Conservation (phyloP, 2,329 filamentous ascomycete species). For the Claviceps sp. region DNA sequence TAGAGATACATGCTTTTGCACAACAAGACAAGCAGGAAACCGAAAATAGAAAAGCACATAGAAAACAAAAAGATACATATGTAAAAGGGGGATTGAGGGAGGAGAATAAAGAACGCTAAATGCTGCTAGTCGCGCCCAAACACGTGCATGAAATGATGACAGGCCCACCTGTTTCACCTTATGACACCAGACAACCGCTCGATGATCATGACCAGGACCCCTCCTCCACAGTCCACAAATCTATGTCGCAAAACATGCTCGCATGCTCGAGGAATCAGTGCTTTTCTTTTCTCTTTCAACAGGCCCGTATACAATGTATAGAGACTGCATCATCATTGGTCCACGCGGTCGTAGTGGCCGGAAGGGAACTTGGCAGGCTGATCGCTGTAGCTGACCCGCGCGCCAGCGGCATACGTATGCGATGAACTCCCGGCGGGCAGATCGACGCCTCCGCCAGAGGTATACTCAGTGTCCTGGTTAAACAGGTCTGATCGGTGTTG, state of each 20-base stretch:
- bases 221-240: too few species aligned
- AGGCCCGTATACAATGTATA: too few species aligned
- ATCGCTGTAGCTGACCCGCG: slow-evolving; percentile 31
- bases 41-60: background rate
- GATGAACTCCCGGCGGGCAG: slow-evolving; percentile 11
- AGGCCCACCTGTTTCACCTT: too few species aligned
- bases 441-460: slow-evolving; percentile 16
- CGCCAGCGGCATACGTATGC: slow-evolving; percentile 10
- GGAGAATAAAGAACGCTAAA: background rate
- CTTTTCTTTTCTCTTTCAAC: too few species aligned
- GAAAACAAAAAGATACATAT: background rate
- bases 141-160: background rate
- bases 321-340: slow-evolving; percentile 15
- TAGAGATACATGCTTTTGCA: too few species aligned
- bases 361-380: slow-evolving; percentile 41
- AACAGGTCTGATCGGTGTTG: slow-evolving; percentile 28
- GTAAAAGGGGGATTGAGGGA: too few species aligned
- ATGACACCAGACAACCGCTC: too few species aligned
- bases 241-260: background rate
- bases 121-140: background rate
- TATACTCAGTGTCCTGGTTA: slow-evolving; percentile 37
- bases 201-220: too few species aligned
- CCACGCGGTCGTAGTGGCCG: slow-evolving; percentile 42
- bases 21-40: background rate
- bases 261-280: too few species aligned